phyloP scores from a whole-genome alignment of 331 rosid genomes.

The Acacia pycnantha region DNA sequence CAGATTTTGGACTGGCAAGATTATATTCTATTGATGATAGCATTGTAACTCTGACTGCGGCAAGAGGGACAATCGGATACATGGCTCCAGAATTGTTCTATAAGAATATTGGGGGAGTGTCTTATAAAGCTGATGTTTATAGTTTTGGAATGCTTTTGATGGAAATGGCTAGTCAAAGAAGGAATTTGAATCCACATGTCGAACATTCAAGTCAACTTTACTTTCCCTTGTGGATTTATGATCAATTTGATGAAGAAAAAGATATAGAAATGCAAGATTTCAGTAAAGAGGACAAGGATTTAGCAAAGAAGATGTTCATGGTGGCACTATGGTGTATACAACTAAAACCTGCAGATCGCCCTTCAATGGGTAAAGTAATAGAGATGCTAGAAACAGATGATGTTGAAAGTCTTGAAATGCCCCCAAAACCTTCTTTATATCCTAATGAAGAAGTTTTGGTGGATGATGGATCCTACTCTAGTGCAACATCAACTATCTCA shows the following conservation, averaged over 20 bases:
- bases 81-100: neutral
- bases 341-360: neutral
- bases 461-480: neutral
- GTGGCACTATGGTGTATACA: constrained; percentile 33
- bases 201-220: constrained; percentile 24
- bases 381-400: neutral
- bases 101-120: neutral
- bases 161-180: neutral
- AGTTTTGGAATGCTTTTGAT: neutral
- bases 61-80: neutral
- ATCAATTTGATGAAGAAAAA: neutral
- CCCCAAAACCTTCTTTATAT: constrained; percentile 14
- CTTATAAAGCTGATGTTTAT: constrained; percentile 10
- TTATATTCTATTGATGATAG: neutral
- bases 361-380: constrained; percentile 10
- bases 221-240: neutral
- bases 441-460: neutral
- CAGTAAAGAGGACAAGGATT: neutral
- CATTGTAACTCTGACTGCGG: neutral
- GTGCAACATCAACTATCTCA: neutral
- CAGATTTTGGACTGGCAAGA: neutral
- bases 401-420: constrained; percentile 25
- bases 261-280: neutral
- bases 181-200: neutral
- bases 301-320: constrained; percentile 22